A percentile compares a stretch with the other conserved stretches of the same genome.
These are phyloP conservation scores for Paecilomyces sp. DNA, from an alignment of 2,329 filamentous ascomycete species.

Conservation along the genomic window DNA sequence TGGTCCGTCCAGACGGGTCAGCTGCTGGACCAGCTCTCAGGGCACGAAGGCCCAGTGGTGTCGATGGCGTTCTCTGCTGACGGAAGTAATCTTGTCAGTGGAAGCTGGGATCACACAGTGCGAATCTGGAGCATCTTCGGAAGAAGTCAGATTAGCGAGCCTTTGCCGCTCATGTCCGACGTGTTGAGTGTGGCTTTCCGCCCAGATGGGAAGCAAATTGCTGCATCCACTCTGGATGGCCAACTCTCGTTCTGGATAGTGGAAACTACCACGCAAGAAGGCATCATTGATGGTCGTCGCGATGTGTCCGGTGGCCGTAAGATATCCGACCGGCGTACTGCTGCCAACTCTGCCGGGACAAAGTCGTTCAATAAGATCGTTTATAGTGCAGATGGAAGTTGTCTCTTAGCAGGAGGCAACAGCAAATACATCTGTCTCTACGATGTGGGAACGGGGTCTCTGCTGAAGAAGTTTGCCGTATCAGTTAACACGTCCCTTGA, in stretches of 20 bases:
- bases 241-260: slow-evolving; percentile 94
- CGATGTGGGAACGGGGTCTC: slow-evolving; percentile 82
- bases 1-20: slow-evolving; percentile 99
- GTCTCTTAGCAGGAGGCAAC: slow-evolving; percentile 83
- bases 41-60: slow-evolving; percentile 90
- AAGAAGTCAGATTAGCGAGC: slow-evolving; percentile 89
- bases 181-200: slow-evolving; percentile 79
- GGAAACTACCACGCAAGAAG: slow-evolving; percentile 76
- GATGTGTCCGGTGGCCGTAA: slow-evolving; percentile 92
- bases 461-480: slow-evolving; percentile 93
- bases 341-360: slow-evolving; percentile 81
- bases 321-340: slow-evolving; percentile 77
- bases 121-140: slow-evolving; percentile 94
- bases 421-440: slow-evolving; percentile 99
- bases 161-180: slow-evolving; percentile 84
- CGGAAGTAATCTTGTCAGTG: slow-evolving; percentile 75
- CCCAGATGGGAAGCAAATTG: slow-evolving; percentile 84
- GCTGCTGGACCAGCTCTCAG: slow-evolving; percentile 79
- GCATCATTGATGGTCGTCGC: slow-evolving; percentile 79
- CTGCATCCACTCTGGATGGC: slow-evolving; percentile 86
- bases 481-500: slow-evolving; percentile 93
- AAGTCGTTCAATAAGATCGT: slow-evolving; percentile 83
- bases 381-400: slow-evolving; percentile 89
- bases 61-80: slow-evolving; percentile 83
- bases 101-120: slow-evolving; percentile 94